Evolutionary conservation across 2,329 filamentous ascomycete genomes (phyloP).

Genomic region (Gliomastix tumulicola): DNA sequence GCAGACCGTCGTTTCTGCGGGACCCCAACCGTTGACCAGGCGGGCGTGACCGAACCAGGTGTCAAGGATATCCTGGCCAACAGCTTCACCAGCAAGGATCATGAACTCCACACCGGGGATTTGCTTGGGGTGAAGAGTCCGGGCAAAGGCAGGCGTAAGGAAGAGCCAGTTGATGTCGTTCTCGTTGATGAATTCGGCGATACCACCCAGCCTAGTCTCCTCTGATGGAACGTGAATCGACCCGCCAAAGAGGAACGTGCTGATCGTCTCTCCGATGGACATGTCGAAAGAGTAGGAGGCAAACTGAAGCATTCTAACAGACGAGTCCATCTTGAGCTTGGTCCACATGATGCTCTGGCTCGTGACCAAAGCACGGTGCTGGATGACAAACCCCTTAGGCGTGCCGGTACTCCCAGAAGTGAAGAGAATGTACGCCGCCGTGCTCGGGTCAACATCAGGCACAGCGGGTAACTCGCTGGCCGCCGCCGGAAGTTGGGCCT

Average conservation of each 20-base stretch:
- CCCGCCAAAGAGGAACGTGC: slow-evolving; percentile 2
- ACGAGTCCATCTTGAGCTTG: background rate
- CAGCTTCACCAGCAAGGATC: slow-evolving; percentile 6
- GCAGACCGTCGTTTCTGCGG: slow-evolving; percentile 1
- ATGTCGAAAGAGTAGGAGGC: slow-evolving; percentile 4
- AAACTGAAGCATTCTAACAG: slow-evolving; percentile 4
- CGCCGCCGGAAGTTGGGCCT: background rate
- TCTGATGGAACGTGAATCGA: slow-evolving; percentile 5
- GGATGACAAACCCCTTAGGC: slow-evolving; percentile 2
- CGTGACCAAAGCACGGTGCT: background rate
- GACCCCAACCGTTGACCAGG: slow-evolving; percentile 3
- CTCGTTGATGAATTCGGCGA: slow-evolving; percentile 1
- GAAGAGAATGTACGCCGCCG: slow-evolving; percentile 3
- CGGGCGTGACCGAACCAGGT: slow-evolving; percentile 5
- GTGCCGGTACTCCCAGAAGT: slow-evolving; percentile 2
- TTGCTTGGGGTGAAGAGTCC: slow-evolving; percentile 3
- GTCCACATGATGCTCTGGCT: slow-evolving; percentile 3
- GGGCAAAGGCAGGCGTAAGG: slow-evolving; percentile 7
- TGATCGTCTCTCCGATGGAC: slow-evolving; percentile 1
- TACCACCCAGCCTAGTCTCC: background rate
- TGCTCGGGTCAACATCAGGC: slow-evolving; percentile 4
- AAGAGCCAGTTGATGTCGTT: slow-evolving; percentile 5
- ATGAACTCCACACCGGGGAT: slow-evolving; percentile 5
- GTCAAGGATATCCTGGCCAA: slow-evolving; percentile 1
- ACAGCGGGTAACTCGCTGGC: background rate